These are phyloP conservation scores for Fabrea salina DNA, from an alignment of 169 alveolate species.

Conservation along the genomic window DNA sequence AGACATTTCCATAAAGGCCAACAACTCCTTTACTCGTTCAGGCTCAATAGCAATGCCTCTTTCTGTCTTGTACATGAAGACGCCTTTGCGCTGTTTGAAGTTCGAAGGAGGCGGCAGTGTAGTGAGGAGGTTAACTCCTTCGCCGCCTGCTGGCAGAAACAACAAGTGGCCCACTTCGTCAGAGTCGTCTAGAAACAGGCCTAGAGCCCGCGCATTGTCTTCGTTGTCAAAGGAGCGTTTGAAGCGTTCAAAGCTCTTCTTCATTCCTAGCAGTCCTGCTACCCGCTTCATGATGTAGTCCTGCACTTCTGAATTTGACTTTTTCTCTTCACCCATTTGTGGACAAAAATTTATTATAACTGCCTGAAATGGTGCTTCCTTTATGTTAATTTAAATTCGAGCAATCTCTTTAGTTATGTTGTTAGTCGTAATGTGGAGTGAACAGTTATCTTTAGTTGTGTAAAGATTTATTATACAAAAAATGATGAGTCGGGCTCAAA, in stretches of 20 bases:
- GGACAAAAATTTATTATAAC: slow-evolving; percentile 26
- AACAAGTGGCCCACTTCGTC: slow-evolving; percentile 29
- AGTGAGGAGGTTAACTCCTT: neutral
- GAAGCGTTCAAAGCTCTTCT: slow-evolving; percentile 3
- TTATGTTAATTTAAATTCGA: too few species aligned
- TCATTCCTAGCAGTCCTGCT: slow-evolving; percentile 6
- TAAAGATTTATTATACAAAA: too few species aligned
- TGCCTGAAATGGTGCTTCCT: neutral
- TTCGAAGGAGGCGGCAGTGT: neutral
- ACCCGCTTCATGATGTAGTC: slow-evolving; percentile 30
- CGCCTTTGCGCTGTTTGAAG: neutral
- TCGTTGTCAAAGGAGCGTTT: slow-evolving; percentile 14
- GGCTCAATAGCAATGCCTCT: slow-evolving; percentile 13
- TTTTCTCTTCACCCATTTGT: neutral
- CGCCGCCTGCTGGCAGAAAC: neutral
- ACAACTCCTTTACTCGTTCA: slow-evolving; percentile 56
- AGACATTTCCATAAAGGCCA: slow-evolving; percentile 74
- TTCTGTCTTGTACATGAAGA: slow-evolving; percentile 21
- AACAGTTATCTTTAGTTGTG: too few species aligned
- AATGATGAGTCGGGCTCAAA: slow-evolving; percentile 54
- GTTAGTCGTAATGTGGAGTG: too few species aligned
- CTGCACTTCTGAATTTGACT: neutral
- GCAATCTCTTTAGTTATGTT: too few species aligned
- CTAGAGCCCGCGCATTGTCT: neutral
- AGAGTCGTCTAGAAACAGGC: neutral